phyloP scores from a whole-genome alignment of 768 basidiomycete genomes.

The Agaricus sinodeliciosus region DNA sequence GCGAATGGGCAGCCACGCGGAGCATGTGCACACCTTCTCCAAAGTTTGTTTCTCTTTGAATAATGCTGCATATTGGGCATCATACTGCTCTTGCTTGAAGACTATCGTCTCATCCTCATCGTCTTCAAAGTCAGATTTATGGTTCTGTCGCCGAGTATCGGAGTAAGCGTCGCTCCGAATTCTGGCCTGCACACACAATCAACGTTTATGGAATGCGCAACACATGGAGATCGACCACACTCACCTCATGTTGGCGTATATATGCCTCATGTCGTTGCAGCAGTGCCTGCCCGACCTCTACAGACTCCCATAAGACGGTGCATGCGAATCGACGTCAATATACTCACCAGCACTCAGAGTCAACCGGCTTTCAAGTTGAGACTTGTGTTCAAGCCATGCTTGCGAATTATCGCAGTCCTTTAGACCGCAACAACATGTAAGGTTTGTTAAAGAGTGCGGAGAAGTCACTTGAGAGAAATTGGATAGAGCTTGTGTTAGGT shows the following conservation, averaged over 20 bases:
- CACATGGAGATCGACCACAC: conserved; percentile 14
- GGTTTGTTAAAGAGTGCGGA: conserved; percentile 51
- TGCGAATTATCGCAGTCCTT: conserved; percentile 61
- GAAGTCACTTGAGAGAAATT: conserved; percentile 69
- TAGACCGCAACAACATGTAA: conserved; percentile 59
- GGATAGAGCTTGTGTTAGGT: conserved; percentile 66
- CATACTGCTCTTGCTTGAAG: conserved; percentile 24
- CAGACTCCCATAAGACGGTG: background rate
- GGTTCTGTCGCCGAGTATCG: conserved; percentile 16
- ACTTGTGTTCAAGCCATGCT: conserved; percentile 59
- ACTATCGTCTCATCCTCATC: conserved; percentile 19
- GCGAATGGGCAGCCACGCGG: background rate
- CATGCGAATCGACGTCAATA: background rate
- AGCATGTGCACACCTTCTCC: conserved; percentile 42
- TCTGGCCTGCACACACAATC: conserved; percentile 12
- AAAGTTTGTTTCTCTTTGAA: conserved; percentile 54
- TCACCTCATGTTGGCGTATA: conserved; percentile 63
- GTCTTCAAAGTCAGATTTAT: conserved; percentile 2
- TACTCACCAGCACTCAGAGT: conserved; percentile 80
- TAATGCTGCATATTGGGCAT: conserved; percentile 24
- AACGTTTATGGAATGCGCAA: background rate
- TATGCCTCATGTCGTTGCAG: conserved; percentile 84
- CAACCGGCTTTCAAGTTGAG: conserved; percentile 68
- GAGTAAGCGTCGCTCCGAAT: conserved; percentile 15
- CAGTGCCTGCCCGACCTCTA: conserved; percentile 88